phyloP scores from a whole-genome alignment of 2,329 filamentous ascomycete species.

The Fusarium sp. region DNA sequence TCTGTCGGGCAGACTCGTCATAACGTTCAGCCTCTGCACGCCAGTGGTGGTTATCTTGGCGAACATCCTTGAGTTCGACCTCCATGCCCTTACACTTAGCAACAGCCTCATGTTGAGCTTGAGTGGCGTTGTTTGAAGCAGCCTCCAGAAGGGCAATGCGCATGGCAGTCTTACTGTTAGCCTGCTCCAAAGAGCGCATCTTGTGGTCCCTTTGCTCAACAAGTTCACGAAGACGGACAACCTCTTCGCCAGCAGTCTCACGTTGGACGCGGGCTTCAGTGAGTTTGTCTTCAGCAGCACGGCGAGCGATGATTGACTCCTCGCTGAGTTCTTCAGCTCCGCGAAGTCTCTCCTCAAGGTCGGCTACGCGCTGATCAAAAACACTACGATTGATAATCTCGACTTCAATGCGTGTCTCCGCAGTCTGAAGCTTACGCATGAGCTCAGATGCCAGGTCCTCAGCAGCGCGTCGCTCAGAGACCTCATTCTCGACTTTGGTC shows the following conservation, averaged over 20 bases:
- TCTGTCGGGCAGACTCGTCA: constrained; percentile 64
- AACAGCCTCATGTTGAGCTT: constrained; percentile 67
- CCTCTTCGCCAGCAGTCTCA: constrained; percentile 78
- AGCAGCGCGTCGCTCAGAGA: constrained; percentile 62
- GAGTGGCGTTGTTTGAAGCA: constrained; percentile 69
- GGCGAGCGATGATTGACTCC: constrained; percentile 72
- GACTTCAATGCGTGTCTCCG: constrained; percentile 70
- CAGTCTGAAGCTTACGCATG: constrained; percentile 66
- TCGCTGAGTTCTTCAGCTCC: constrained; percentile 74
- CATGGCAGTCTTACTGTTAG: constrained; percentile 68
- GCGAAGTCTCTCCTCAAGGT: constrained; percentile 77
- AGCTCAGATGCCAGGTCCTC: constrained; percentile 68
- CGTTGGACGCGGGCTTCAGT: constrained; percentile 79
- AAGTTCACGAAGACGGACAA: constrained; percentile 74
- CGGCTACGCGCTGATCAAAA: constrained; percentile 72
- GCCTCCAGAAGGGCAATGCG: constrained; percentile 77
- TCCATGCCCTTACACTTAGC: constrained; percentile 68
- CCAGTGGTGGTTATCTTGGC: constrained; percentile 72
- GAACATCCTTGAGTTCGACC: constrained; percentile 66
- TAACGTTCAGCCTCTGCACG: constrained; percentile 72
- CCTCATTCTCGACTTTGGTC: constrained; percentile 63
- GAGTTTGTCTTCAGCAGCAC: constrained; percentile 78
- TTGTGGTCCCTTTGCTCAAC: constrained; percentile 78
- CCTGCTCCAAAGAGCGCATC: constrained; percentile 71
- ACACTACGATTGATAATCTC: constrained; percentile 72